phyloP scores from a whole-genome alignment of 345 rosid species.

The Pelargonium nanum region DNA sequence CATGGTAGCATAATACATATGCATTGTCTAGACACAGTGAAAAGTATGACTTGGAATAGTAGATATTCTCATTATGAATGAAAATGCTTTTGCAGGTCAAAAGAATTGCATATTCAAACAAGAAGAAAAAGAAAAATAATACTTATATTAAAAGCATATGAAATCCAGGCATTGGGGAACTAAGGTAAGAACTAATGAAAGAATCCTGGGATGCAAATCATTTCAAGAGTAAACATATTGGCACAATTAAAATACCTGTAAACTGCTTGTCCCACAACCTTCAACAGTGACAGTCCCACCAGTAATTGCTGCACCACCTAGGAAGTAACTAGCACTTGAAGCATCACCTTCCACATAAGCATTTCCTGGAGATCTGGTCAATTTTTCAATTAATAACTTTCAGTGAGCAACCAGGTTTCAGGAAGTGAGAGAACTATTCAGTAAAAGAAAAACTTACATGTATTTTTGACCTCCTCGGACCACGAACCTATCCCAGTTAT shows the following conservation, averaged over 20 bases:
- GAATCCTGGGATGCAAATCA: no score
- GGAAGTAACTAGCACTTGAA: slow-evolving; percentile 97
- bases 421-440: slow-evolving; percentile 1
- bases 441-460: slow-evolving; percentile 37
- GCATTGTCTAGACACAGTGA: no score
- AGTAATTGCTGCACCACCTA: slow-evolving; percentile 93
- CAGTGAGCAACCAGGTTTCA: not conserved
- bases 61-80: not conserved
- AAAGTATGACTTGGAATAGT: no score
- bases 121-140: no score
- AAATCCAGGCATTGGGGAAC: not conserved
- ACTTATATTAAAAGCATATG: no score
- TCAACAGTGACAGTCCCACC: slow-evolving; percentile 91
- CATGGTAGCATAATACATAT: not conserved
- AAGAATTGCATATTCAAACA: not conserved
- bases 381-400: slow-evolving; percentile 12
- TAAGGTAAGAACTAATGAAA: no score
- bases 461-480: slow-evolving; percentile 81
- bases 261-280: slow-evolving; percentile 91
- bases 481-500: slow-evolving; percentile 79
- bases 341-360: slow-evolving; percentile 98
- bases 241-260: slow-evolving; percentile 45
- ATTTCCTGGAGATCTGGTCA: slow-evolving; percentile 73
- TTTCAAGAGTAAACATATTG: not conserved
- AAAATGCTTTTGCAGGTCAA: not conserved